These are phyloP conservation scores for Pseudogymnoascus sp. DNA, from an alignment of 2,329 filamentous ascomycete genomes.

Conservation along the genomic window DNA sequence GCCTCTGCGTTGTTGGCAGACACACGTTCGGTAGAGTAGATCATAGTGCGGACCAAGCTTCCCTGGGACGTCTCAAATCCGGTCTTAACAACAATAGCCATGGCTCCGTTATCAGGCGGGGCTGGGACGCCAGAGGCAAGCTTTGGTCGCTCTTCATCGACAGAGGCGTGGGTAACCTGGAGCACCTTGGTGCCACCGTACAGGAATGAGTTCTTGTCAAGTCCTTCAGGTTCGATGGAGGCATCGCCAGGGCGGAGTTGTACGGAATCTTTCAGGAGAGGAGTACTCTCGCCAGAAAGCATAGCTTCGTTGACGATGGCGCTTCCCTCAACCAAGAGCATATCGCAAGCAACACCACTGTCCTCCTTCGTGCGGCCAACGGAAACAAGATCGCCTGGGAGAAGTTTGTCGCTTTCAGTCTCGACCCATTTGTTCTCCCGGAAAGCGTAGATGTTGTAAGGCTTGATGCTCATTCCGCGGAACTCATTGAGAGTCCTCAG, in stretches of 20 bases:
- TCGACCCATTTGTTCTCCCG: constrained; percentile 82
- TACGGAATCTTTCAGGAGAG: constrained; percentile 90
- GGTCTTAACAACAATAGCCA: constrained; percentile 93
- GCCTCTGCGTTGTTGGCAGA: constrained; percentile 98
- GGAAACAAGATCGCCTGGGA: constrained; percentile 89
- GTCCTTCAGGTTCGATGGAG: constrained; percentile 72
- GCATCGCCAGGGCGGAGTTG: constrained; percentile 81
- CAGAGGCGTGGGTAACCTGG: constrained; percentile 82
- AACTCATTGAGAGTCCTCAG: constrained; percentile 95
- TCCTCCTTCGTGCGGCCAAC: constrained; percentile 94
- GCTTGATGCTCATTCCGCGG: constrained; percentile 98
- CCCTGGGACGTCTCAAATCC: constrained; percentile 98
- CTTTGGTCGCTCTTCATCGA: constrained; percentile 65
- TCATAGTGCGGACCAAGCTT: constrained; percentile 97
- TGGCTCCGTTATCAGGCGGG: constrained; percentile 88
- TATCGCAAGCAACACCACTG: constrained; percentile 92
- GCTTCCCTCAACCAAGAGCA: constrained; percentile 88
- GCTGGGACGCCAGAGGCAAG: constrained; percentile 68
- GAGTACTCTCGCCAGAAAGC: constrained; percentile 96
- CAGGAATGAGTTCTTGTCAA: constrained; percentile 95
- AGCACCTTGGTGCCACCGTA: constrained; percentile 97
- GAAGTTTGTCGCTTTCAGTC: constrained; percentile 79
- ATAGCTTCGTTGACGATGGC: constrained; percentile 99
- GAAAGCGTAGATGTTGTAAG: constrained; percentile 89
- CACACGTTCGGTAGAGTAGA: constrained; percentile 96